Conservation (phyloP, 2,329 filamentous ascomycete genomes). For the Calonectria pseudoturangicola region DNA sequence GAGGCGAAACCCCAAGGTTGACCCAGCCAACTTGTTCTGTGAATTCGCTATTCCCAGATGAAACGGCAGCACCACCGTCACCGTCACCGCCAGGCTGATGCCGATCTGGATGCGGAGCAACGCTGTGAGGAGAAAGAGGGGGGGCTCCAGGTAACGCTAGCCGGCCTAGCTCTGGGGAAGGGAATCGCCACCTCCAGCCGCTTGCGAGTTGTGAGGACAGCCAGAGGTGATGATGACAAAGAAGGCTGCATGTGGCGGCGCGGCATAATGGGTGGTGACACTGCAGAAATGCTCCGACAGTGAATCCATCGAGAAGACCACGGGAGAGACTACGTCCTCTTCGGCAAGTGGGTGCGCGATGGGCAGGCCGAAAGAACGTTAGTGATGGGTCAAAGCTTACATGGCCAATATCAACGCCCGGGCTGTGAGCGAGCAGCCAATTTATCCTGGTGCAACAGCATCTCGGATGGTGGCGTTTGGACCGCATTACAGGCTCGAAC, state of each 20-base stretch:
- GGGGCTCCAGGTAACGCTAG: constrained; percentile 9
- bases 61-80: constrained; percentile 5
- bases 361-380: not conserved
- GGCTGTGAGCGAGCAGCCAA: constrained; percentile 1
- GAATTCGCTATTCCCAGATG: not conserved
- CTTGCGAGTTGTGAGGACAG: not conserved
- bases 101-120: constrained; percentile 19
- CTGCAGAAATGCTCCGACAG: constrained; percentile 13
- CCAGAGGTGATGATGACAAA: not conserved
- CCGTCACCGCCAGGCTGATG: constrained; percentile 19
- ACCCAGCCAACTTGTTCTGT: not conserved
- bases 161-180: constrained; percentile 16
- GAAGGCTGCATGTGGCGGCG: not conserved
- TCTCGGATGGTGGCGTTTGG: constrained; percentile 4
- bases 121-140: constrained; percentile 19
- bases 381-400: constrained; percentile 3
- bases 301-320: not conserved
- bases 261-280: not conserved
- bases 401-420: not conserved
- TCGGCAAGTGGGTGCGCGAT: not conserved
- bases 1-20: not conserved
- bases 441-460: constrained; percentile 13
- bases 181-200: constrained; percentile 20
- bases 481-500: not conserved
- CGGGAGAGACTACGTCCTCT: not conserved